A percentile compares a stretch with the other conserved stretches of the same genome.
These are phyloP conservation scores for Laetiporus sulphureus DNA, from an alignment of 1,284 basidiomycete genomes.

Conservation along the genomic window DNA sequence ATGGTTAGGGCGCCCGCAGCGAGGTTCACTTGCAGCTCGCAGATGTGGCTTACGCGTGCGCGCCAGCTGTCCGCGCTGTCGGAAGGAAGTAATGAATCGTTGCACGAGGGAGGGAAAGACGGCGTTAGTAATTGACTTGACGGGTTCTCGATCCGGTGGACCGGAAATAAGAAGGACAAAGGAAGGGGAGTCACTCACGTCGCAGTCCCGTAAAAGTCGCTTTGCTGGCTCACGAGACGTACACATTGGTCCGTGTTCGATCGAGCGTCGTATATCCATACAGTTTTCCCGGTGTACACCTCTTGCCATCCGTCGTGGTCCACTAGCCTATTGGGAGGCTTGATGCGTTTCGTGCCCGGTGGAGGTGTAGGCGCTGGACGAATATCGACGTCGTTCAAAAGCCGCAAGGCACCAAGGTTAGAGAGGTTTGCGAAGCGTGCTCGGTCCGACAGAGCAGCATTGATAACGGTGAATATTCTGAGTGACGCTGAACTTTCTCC, in stretches of 20 bases:
- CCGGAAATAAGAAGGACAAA: constrained; percentile 2
- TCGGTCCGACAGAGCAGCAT: constrained; percentile 35
- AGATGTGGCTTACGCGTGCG: constrained; percentile 58
- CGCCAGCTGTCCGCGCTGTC: constrained; percentile 77
- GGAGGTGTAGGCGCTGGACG: constrained; percentile 43
- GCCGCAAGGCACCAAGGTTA: constrained; percentile 58
- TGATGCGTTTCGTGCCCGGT: constrained; percentile 35
- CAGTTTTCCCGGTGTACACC: constrained; percentile 55
- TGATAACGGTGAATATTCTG: constrained; percentile 45
- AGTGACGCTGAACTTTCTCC: constrained; percentile 16
- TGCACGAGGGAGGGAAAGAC: too few species aligned
- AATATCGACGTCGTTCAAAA: constrained; percentile 63
- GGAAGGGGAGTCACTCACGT: constrained; percentile 42
- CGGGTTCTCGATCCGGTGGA: too few species aligned
- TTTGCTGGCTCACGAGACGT: constrained; percentile 47
- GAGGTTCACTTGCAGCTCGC: constrained; percentile 66
- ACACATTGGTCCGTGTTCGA: constrained; percentile 62
- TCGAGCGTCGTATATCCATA: constrained; percentile 69
- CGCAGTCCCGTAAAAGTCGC: constrained; percentile 63
- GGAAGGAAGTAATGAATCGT: neutral
- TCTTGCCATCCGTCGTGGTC: constrained; percentile 64
- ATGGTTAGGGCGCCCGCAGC: constrained; percentile 57
- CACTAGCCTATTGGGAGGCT: constrained; percentile 50
- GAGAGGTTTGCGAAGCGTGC: constrained; percentile 43
- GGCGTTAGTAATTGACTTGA: too few species aligned